These are phyloP conservation scores for Parasitella parasitica DNA, from an alignment of 371 early-diverging fungal species.

Conservation along the genomic window DNA sequence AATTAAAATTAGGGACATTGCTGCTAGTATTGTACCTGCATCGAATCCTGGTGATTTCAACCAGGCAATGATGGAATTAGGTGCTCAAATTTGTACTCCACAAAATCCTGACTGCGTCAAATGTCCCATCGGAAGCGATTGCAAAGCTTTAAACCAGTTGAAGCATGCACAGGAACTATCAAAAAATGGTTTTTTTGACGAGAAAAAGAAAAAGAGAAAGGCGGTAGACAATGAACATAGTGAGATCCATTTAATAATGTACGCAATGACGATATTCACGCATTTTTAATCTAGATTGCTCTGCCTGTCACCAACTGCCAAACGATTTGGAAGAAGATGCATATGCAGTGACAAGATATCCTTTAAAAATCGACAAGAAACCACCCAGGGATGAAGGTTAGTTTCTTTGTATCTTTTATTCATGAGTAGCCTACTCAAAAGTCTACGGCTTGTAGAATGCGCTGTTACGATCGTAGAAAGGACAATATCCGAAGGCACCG, in stretches of 20 bases:
- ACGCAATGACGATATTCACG: neutral
- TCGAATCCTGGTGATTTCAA: constrained; percentile 78
- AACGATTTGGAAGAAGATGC: constrained; percentile 27
- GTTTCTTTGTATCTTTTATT: no score
- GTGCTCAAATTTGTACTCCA: constrained; percentile 79
- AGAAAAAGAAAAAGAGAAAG: constrained; percentile 27
- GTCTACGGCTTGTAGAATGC: constrained; percentile 60
- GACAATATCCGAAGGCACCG: constrained; percentile 1
- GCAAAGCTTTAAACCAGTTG: constrained; percentile 60
- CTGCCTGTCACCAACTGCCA: constrained; percentile 30
- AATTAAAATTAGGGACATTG: constrained; percentile 51
- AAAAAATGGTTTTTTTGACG: constrained; percentile 25
- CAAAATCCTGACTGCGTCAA: constrained; percentile 63
- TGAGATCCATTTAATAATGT: neutral
- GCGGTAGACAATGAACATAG: constrained; percentile 19
- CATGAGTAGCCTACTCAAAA: no score
- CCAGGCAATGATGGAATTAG: constrained; percentile 86
- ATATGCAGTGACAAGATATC: constrained; percentile 56
- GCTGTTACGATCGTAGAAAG: constrained; percentile 62
- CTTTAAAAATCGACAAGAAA: constrained; percentile 62
- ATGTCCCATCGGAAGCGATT: constrained; percentile 67
- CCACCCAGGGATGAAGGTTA: constrained; percentile 66
- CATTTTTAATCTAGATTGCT: constrained; percentile 17
- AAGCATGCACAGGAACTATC: constrained; percentile 7
- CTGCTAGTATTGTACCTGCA: constrained; percentile 54